Evolutionary conservation across 495 filamentous ascomycete species (phyloP).

Genomic region (Trichoderma reesei): DNA sequence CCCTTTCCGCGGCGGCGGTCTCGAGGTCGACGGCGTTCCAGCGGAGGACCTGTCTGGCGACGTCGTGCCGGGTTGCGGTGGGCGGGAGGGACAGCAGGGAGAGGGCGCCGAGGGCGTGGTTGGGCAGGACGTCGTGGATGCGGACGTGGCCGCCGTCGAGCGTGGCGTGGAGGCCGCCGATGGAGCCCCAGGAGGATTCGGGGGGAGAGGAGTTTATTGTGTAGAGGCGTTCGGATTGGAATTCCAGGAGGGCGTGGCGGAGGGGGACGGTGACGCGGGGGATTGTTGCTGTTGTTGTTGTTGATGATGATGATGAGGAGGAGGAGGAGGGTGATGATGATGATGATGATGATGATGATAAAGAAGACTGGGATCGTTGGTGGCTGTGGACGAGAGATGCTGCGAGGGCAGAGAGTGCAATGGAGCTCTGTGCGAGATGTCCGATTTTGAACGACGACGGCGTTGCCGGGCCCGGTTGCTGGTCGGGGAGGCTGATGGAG

Average conservation of each 20-base stretch:
- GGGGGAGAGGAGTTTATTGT: slow-evolving; percentile 22
- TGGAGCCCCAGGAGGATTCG: slow-evolving; percentile 22
- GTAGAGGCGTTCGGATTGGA: slow-evolving; percentile 35
- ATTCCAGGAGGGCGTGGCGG: slow-evolving; percentile 33
- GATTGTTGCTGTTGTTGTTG: too few relatives aligned
- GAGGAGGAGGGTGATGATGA: not conserved
- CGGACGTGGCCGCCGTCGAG: slow-evolving; percentile 39
- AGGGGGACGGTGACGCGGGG: slow-evolving; percentile 25
- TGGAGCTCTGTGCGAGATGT: slow-evolving; percentile 33
- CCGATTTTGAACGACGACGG: slow-evolving; percentile 37
- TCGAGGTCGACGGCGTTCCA: slow-evolving; percentile 34
- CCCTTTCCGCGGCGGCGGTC: slow-evolving; percentile 18
- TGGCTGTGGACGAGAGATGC: slow-evolving; percentile 29
- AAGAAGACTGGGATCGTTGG: slow-evolving; percentile 10
- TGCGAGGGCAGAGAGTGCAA: slow-evolving; percentile 31
- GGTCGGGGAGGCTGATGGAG: slow-evolving; percentile 13
- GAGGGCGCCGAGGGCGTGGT: slow-evolving; percentile 30
- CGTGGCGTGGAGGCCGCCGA: slow-evolving; percentile 35
- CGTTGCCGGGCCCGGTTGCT: slow-evolving; percentile 14
- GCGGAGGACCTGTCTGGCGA: slow-evolving; percentile 20
- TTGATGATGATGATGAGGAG: slow-evolving; percentile 5
- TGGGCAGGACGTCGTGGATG: slow-evolving; percentile 34
- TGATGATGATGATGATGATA: not conserved
- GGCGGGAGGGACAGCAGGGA: slow-evolving; percentile 24
- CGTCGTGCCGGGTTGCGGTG: slow-evolving; percentile 23